Conservation (phyloP, 2,329 filamentous ascomycete species). For the Aspergillus luchuensis region DNA sequence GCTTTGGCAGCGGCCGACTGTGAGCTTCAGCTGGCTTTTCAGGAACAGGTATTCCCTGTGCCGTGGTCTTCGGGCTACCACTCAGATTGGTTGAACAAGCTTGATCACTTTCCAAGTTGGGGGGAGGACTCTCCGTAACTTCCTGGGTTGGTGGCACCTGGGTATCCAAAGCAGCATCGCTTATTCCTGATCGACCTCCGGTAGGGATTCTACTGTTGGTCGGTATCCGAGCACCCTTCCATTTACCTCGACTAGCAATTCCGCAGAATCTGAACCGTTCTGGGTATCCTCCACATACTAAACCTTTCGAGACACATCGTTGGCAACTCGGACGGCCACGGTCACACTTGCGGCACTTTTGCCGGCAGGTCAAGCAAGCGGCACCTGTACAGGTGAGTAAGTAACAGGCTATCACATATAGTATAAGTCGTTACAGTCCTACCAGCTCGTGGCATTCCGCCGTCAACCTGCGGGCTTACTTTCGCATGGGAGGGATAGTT, state of each 20-base stretch:
- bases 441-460: slow-evolving; percentile 11
- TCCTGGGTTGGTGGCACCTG: background rate
- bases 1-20: background rate
- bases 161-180: background rate
- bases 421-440: background rate
- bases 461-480: slow-evolving; percentile 2
- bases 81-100: background rate
- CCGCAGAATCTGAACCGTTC: slow-evolving; percentile 37
- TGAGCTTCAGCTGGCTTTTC: background rate
- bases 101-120: background rate
- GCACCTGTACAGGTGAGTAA: slow-evolving; percentile 23
- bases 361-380: slow-evolving; percentile 37
- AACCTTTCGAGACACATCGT: slow-evolving; percentile 33
- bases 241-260: slow-evolving; percentile 34
- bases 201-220: slow-evolving; percentile 3
- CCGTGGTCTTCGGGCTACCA: background rate
- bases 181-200: background rate
- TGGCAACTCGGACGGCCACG: slow-evolving; percentile 33
- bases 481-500: background rate
- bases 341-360: slow-evolving; percentile 38
- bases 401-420: background rate
- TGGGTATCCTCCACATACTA: slow-evolving; percentile 35
- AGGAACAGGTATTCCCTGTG: background rate
- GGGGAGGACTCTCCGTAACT: background rate
- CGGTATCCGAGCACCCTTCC: slow-evolving; percentile 30